Percentiles rank a stretch among this genome's conserved stretches.
phyloP scores from a whole-genome alignment of 176 grass and related monocot species.

The Oryza longistaminata region DNA sequence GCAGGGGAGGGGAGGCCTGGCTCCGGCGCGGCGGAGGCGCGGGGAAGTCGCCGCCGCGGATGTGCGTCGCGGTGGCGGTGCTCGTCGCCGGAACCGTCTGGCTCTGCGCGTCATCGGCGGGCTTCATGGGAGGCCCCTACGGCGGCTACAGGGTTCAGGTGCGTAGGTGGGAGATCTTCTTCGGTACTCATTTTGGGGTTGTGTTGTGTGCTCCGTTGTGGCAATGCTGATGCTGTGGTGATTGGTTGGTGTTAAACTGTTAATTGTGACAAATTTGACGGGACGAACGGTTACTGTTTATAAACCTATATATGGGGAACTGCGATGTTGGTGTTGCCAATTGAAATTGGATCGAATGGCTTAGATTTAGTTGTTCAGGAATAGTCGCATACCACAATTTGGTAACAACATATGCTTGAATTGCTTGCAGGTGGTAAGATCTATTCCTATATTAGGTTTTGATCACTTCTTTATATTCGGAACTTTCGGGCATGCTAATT shows the following conservation, averaged over 20 bases:
- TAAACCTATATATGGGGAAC: neutral
- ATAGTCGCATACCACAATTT: neutral
- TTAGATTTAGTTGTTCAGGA: neutral
- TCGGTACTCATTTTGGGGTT: neutral
- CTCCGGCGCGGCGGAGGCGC: slow-evolving; percentile 29
- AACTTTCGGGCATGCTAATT: neutral
- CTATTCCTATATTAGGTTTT: neutral
- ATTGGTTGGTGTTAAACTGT: neutral
- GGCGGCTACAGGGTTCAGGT: slow-evolving; percentile 44
- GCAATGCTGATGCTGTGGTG: neutral
- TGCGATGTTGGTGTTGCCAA: neutral
- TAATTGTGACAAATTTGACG: neutral
- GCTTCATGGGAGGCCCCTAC: slow-evolving; percentile 3
- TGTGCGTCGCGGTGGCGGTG: slow-evolving; percentile 41
- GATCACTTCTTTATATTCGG: neutral
- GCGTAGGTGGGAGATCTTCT: neutral
- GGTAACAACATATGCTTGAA: neutral
- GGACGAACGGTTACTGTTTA: neutral
- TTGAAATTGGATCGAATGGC: neutral
- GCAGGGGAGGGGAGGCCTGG: slow-evolving; percentile 40
- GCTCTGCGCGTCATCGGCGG: slow-evolving; percentile 39
- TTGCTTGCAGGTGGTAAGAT: neutral
- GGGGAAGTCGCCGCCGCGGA: slow-evolving; percentile 25
- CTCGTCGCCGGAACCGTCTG: slow-evolving; percentile 46
- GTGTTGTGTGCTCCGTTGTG: neutral